phyloP scores from a whole-genome alignment of 2,329 filamentous ascomycete species.

The Alternaria dauci region DNA sequence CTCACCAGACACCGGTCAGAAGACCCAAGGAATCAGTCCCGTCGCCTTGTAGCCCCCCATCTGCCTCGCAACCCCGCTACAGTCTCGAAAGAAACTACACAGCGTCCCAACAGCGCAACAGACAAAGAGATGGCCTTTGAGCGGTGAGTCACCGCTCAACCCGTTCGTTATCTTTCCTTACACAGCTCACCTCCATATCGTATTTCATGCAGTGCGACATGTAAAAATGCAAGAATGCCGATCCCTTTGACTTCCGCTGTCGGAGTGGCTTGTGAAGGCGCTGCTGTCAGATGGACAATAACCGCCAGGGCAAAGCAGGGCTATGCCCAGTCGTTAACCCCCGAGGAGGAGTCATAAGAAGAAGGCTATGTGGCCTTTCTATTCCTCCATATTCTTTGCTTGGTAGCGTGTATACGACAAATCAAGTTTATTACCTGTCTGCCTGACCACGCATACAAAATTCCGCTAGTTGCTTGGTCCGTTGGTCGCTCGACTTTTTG shows the following conservation, averaged over 20 bases:
- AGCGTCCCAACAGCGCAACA: background rate
- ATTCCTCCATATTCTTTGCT: background rate
- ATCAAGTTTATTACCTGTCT: background rate
- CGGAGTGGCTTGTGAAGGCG: background rate
- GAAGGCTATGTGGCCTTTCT: background rate
- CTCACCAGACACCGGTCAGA: background rate
- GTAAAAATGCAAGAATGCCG: background rate
- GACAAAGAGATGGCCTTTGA: background rate
- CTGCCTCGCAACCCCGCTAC: background rate
- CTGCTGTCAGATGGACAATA: background rate
- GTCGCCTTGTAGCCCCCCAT: background rate
- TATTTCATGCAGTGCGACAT: background rate
- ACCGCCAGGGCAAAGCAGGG: background rate
- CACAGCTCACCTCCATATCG: background rate
- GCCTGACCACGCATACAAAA: background rate
- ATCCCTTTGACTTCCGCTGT: background rate
- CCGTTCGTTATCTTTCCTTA: background rate
- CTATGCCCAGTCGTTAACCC: background rate
- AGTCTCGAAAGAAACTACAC: background rate
- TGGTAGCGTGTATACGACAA: background rate
- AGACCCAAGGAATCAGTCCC: background rate
- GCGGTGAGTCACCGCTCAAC: constrained; percentile 2
- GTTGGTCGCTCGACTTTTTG: background rate
- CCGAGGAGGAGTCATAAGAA: background rate
- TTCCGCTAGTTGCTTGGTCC: background rate